Evolutionary conservation across 148 eudicot genomes (phyloP).

Genomic region (Beta vulgaris): DNA sequence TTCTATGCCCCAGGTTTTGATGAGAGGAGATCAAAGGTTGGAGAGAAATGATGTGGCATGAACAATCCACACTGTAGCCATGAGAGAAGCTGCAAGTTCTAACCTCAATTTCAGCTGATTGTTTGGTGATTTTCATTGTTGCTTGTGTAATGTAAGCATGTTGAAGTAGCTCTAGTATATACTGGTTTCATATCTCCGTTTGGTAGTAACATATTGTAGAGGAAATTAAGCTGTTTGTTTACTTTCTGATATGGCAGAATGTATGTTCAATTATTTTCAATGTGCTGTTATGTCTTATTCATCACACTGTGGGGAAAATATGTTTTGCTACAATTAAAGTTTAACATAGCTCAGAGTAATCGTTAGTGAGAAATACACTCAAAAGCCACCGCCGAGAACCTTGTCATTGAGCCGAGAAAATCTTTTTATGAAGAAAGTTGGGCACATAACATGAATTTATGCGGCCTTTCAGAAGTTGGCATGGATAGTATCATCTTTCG

Average conservation of each 20-base stretch:
- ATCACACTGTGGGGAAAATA: not conserved
- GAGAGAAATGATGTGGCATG: not conserved
- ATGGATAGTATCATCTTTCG: not conserved
- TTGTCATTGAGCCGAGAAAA: not conserved
- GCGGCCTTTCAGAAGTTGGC: not conserved
- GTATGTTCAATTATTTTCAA: not conserved
- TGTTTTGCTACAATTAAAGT: not conserved
- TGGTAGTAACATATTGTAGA: not conserved
- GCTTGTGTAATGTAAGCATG: constrained; percentile 1
- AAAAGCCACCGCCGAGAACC: too few species aligned
- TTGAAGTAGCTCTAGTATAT: not conserved
- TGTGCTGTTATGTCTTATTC: not conserved
- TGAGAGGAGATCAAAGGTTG: not conserved
- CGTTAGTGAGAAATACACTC: too few species aligned
- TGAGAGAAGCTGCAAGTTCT: not conserved
- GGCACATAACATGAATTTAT: not conserved
- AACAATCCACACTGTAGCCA: not conserved
- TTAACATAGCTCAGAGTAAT: not conserved
- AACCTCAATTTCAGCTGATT: not conserved
- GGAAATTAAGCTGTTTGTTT: not conserved
- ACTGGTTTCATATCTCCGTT: not conserved
- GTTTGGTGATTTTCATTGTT: not conserved
- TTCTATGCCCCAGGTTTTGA: not conserved
- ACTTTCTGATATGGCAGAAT: not conserved
- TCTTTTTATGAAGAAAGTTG: not conserved